These are phyloP conservation scores for Herpetomonas samuelpessoai DNA, from an alignment of 208 protist species.

Conservation along the genomic window DNA sequence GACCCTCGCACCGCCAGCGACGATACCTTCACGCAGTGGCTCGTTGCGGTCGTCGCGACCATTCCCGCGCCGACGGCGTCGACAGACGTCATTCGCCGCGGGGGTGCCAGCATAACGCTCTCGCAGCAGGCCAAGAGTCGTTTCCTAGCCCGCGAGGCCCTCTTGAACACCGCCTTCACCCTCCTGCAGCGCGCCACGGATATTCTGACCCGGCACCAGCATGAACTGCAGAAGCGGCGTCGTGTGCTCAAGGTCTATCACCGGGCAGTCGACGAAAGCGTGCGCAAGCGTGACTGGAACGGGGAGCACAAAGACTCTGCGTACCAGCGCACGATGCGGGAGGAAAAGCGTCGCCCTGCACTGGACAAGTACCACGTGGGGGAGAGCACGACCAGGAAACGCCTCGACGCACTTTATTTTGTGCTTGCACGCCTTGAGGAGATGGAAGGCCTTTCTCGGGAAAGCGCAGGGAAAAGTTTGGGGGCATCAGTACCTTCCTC, in stretches of 20 bases:
- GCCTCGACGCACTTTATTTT: constrained; percentile 48
- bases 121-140: constrained; percentile 18
- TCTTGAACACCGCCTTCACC: constrained; percentile 29
- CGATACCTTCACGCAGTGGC: constrained; percentile 34
- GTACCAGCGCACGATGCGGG: constrained; percentile 48
- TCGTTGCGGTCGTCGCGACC: constrained; percentile 31
- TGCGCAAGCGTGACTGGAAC: constrained; percentile 9
- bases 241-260: constrained; percentile 61
- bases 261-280: constrained; percentile 51
- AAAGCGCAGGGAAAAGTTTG: not conserved
- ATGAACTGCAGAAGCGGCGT: constrained; percentile 22
- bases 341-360: constrained; percentile 31
- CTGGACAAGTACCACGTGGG: constrained; percentile 38
- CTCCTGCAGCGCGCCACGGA: constrained; percentile 35
- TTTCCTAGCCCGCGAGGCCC: constrained; percentile 17
- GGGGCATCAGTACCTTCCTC: too few species aligned
- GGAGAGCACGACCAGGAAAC: constrained; percentile 22
- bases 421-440: constrained; percentile 48
- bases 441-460: constrained; percentile 24
- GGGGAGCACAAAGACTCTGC: constrained; percentile 15
- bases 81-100: constrained; percentile 1
- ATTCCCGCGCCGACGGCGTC: constrained; percentile 31
- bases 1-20: constrained; percentile 31
- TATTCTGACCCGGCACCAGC: constrained; percentile 26
- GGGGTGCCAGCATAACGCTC: not conserved